Evolutionary conservation across 169 alveolate species (phyloP).

Genomic region (Plasmodium coatneyi): DNA sequence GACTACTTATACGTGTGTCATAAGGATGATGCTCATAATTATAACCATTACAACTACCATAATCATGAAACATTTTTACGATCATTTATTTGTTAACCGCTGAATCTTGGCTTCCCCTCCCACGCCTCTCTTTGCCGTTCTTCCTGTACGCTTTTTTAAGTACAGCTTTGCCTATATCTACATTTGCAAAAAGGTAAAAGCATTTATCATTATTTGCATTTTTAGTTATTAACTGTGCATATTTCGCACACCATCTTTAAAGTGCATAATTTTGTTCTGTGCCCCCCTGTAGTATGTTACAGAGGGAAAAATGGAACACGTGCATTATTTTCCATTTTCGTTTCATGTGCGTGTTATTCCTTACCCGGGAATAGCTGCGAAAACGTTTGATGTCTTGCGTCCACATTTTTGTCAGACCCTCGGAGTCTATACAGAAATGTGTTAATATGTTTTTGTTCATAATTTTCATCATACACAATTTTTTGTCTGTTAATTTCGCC

Average conservation of each 20-base stretch:
- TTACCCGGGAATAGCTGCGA: slow-evolving; percentile 55
- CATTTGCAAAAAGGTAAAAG: slow-evolving; percentile 4
- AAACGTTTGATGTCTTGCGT: slow-evolving; percentile 20
- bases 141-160: slow-evolving; percentile 15
- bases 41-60: background rate
- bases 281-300: background rate
- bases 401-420: slow-evolving; percentile 18
- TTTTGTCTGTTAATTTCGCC: slow-evolving; percentile 22
- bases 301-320: background rate
- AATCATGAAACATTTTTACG: background rate
- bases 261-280: background rate
- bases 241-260: background rate
- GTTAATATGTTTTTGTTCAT: slow-evolving; percentile 65
- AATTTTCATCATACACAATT: slow-evolving; percentile 57
- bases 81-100: slow-evolving; percentile 8
- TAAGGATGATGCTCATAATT: background rate
- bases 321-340: background rate
- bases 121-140: background rate
- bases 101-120: background rate
- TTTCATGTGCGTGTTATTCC: background rate
- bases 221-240: background rate
- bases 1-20: background rate
- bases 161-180: slow-evolving; percentile 41
- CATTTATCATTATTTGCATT: background rate
- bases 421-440: slow-evolving; percentile 61